Evolutionary conservation across 2,329 filamentous ascomycete genomes (phyloP).

Genomic region (Talaromyces sp.): DNA sequence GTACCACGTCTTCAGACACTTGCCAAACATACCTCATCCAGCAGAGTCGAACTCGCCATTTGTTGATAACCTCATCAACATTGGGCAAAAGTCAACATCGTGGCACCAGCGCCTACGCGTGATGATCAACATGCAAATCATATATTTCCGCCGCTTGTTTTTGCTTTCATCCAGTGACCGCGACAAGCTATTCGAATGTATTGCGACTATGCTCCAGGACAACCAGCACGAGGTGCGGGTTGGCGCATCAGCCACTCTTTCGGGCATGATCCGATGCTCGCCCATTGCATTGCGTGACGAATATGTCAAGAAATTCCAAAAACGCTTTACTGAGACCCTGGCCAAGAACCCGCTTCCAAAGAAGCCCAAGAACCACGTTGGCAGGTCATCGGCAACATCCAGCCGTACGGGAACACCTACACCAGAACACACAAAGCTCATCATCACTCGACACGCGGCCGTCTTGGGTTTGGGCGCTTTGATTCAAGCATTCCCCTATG

Average conservation of each 20-base stretch:
- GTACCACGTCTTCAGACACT: conserved; percentile 93
- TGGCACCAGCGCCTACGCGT: conserved; percentile 96
- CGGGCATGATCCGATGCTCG: conserved; percentile 97
- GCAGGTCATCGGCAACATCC: conserved; percentile 36
- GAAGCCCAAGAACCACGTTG: conserved; percentile 37
- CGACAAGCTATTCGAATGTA: conserved; percentile 76
- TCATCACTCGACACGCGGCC: conserved; percentile 79
- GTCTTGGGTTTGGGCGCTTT: conserved; percentile 86
- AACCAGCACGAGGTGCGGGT: conserved; percentile 88
- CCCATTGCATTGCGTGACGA: conserved; percentile 71
- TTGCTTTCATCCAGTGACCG: conserved; percentile 70
- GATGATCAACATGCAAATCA: conserved; percentile 96
- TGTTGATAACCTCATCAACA: conserved; percentile 77
- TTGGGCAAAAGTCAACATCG: conserved; percentile 74
- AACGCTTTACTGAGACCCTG: conserved; percentile 73
- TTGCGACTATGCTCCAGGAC: conserved; percentile 93
- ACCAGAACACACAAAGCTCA: conserved; percentile 60
- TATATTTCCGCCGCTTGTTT: conserved; percentile 96
- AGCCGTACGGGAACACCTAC: conserved; percentile 44
- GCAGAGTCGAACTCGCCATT: conserved; percentile 79
- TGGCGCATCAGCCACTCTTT: conserved; percentile 84
- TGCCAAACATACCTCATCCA: conserved; percentile 91
- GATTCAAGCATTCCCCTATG: conserved; percentile 93
- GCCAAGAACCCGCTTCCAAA: conserved; percentile 82
- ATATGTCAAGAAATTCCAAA: conserved; percentile 69